Evolutionary conservation across 805 yeast species (phyloP).

Genomic region (Zygosaccharomyces pseudorouxii): DNA sequence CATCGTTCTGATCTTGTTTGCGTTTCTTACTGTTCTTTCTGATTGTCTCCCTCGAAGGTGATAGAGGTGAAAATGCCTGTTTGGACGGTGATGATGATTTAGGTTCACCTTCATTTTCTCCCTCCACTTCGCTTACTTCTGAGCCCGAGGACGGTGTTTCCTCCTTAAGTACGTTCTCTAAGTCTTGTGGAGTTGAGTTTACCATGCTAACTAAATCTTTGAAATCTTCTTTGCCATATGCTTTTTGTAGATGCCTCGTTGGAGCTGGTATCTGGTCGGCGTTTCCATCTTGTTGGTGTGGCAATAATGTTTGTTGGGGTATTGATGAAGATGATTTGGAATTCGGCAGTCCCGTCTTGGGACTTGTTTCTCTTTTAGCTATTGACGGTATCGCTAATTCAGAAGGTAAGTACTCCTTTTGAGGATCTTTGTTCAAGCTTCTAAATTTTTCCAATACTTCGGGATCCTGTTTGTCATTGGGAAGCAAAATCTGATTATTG

Average conservation of each 20-base stretch:
- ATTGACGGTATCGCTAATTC: constrained; percentile 26
- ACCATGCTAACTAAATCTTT: constrained; percentile 29
- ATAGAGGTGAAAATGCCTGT: constrained; percentile 3
- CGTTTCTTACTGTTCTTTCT: constrained; percentile 13
- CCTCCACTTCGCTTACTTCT: constrained; percentile 12
- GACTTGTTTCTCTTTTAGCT: constrained; percentile 9
- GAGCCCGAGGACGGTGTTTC: constrained; percentile 9
- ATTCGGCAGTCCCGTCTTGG: constrained; percentile 6
- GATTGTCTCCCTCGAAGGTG: constrained; percentile 3
- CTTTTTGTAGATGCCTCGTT: constrained; percentile 24
- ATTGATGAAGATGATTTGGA: not conserved
- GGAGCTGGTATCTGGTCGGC: not conserved
- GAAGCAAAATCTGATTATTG: constrained; percentile 53
- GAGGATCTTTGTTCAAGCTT: constrained; percentile 25
- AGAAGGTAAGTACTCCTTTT: constrained; percentile 27
- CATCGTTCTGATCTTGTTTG: constrained; percentile 11
- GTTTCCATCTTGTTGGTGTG: constrained; percentile 1
- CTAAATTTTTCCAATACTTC: constrained; percentile 27
- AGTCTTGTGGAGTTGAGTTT: constrained; percentile 27
- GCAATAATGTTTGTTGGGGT: not conserved
- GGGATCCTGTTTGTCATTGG: constrained; percentile 26
- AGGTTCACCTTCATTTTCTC: not conserved
- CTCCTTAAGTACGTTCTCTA: constrained; percentile 22
- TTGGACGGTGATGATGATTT: constrained; percentile 1
- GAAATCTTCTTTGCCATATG: constrained; percentile 30